phyloP scores from a whole-genome alignment of 179 eudicot species.

The Drosera spatulata region DNA sequence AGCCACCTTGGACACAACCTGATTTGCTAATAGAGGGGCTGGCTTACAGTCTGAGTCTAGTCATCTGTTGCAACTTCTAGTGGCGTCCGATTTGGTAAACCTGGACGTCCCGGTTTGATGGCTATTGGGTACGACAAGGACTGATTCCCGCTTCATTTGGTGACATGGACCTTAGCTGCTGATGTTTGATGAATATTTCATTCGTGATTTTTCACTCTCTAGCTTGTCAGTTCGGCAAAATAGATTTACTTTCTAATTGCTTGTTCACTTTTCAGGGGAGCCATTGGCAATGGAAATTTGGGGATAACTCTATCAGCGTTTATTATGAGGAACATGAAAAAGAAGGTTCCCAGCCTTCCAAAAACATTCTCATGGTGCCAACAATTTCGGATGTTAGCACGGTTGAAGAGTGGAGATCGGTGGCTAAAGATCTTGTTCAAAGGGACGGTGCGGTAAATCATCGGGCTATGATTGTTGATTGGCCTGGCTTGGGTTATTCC shows the following conservation, averaged over 20 bases:
- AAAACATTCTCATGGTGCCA: constrained; percentile 70
- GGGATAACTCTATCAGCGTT: constrained; percentile 44
- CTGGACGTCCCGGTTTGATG: no score
- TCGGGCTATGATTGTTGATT: constrained; percentile 72
- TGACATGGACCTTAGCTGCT: no score
- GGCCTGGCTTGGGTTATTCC: constrained; percentile 95
- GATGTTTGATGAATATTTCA: no score
- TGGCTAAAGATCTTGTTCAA: constrained; percentile 55
- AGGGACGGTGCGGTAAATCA: constrained; percentile 31
- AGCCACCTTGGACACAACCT: no score
- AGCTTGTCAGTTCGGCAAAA: no score
- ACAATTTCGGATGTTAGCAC: constrained; percentile 96
- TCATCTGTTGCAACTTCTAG: no score
- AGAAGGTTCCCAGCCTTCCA: constrained; percentile 33
- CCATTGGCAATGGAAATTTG: constrained; percentile 73
- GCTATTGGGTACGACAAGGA: no score
- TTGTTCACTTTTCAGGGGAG: constrained; percentile 27
- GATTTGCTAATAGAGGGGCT: no score
- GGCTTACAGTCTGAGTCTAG: no score
- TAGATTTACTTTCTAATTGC: not conserved
- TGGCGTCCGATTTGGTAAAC: no score
- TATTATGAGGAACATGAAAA: constrained; percentile 60
- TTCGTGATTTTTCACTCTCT: no score
- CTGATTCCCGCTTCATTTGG: no score
- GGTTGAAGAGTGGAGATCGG: constrained; percentile 84